phyloP scores from a whole-genome alignment of 139 green algal species.

The Picochlorum sp. region DNA sequence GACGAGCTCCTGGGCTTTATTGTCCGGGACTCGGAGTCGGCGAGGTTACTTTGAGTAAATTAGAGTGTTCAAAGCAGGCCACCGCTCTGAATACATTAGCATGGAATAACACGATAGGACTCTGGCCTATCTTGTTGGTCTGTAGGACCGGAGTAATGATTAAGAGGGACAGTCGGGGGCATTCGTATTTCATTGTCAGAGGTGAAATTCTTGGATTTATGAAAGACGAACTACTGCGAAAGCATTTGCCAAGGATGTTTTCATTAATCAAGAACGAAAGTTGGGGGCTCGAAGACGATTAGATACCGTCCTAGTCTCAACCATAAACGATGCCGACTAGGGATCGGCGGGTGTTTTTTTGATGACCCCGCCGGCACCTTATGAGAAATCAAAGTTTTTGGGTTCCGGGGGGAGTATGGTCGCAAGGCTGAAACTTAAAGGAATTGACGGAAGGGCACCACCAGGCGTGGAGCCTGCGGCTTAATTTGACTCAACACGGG shows the following conservation, averaged over 20 bases:
- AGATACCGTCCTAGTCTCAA: conserved; percentile 99
- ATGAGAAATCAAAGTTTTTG: too few species aligned
- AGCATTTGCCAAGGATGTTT: conserved; percentile 96
- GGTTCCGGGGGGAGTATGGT: too few species aligned
- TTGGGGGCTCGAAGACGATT: conserved; percentile 99
- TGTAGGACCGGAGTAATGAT: conserved; percentile 99
- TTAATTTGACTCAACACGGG: too few species aligned
- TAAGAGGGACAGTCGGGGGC: conserved; percentile 99
- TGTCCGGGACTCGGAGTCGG: conserved; percentile 73
- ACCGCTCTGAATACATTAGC: too few species aligned
- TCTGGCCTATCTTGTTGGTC: too few species aligned
- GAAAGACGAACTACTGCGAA: conserved; percentile 96
- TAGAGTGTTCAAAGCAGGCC: too few species aligned
- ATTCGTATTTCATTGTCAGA: conserved; percentile 99
- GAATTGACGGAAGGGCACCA: too few species aligned
- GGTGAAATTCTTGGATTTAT: conserved; percentile 99
- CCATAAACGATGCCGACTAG: conserved; percentile 69
- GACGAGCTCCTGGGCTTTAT: conserved; percentile 79
- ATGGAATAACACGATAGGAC: too few species aligned
- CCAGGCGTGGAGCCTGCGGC: too few species aligned
- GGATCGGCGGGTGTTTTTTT: not conserved
- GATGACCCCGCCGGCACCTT: too few species aligned
- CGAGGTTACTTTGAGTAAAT: too few species aligned
- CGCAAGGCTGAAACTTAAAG: too few species aligned
- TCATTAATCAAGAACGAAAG: conserved; percentile 99